Evolutionary conservation across 2,329 filamentous ascomycete genomes (phyloP).

Genomic region (Diatrype stigma): DNA sequence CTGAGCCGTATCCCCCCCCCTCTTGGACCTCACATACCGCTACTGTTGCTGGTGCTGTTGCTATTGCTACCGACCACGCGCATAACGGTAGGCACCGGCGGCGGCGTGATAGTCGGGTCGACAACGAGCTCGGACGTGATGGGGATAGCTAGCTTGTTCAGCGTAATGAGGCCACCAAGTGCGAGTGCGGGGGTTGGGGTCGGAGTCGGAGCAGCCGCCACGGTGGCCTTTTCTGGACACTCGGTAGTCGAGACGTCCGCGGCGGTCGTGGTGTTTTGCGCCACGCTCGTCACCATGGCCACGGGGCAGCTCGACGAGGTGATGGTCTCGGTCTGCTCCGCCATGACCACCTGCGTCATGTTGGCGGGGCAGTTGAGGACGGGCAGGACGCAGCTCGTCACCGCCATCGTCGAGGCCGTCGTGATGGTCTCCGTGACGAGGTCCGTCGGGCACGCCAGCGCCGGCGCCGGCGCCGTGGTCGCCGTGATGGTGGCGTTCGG

Average conservation of each 20-base stretch:
- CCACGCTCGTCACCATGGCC: not conserved
- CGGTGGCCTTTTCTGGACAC: too few relatives aligned
- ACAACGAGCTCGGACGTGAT: not conserved
- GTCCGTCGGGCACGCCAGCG: slow-evolving; percentile 4
- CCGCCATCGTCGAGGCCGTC: slow-evolving; percentile 11
- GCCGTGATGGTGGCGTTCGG: slow-evolving; percentile 2
- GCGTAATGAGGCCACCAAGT: not conserved
- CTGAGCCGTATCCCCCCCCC: too few relatives aligned
- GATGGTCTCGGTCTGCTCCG: slow-evolving; percentile 14
- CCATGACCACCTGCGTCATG: slow-evolving; percentile 18
- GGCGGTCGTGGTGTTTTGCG: not conserved
- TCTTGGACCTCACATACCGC: too few relatives aligned
- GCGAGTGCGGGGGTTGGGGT: too few relatives aligned
- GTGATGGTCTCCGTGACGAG: slow-evolving; percentile 12
- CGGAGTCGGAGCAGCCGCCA: not conserved
- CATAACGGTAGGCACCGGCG: not conserved
- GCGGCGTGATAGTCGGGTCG: not conserved
- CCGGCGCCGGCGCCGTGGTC: not conserved
- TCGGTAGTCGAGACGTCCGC: not conserved
- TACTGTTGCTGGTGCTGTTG: too few relatives aligned
- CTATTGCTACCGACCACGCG: too few relatives aligned
- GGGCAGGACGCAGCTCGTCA: slow-evolving; percentile 18
- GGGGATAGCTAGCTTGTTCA: not conserved
- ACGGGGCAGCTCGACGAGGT: slow-evolving; percentile 11
- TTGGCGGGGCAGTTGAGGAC: slow-evolving; percentile 22